These are phyloP conservation scores for Rusavskia elegans DNA, from an alignment of 495 filamentous ascomycete species.

Conservation along the genomic window DNA sequence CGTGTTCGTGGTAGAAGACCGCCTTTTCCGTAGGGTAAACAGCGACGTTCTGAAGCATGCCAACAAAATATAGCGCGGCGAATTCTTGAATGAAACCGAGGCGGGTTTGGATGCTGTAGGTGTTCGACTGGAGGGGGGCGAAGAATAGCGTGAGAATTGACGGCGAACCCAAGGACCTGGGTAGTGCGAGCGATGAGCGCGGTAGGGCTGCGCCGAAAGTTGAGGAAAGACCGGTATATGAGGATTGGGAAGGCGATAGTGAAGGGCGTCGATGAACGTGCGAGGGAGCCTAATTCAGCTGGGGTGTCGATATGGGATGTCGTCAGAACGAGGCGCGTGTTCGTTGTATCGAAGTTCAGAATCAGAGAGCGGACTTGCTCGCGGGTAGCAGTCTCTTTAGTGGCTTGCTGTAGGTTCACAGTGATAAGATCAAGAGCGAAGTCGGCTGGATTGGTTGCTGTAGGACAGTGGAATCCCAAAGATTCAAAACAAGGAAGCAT, in stretches of 20 bases:
- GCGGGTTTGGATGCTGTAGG: slow-evolving; percentile 50
- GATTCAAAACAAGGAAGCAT: slow-evolving; percentile 49
- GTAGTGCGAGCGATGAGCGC: slow-evolving; percentile 47
- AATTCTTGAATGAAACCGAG: slow-evolving; percentile 57
- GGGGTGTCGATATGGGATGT: slow-evolving; percentile 40
- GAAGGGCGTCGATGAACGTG: slow-evolving; percentile 44
- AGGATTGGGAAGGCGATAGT: slow-evolving; percentile 45
- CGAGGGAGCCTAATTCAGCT: slow-evolving; percentile 50
- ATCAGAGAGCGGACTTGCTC: slow-evolving; percentile 43
- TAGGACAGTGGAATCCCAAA: slow-evolving; percentile 45
- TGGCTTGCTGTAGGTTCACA: slow-evolving; percentile 47
- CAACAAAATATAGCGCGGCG: slow-evolving; percentile 55
- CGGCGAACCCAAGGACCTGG: slow-evolving; percentile 49
- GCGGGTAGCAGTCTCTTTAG: slow-evolving; percentile 40
- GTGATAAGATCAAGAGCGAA: slow-evolving; percentile 64
- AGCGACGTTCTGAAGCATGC: slow-evolving; percentile 64
- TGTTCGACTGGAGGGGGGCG: slow-evolving; percentile 50
- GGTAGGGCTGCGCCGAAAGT: slow-evolving; percentile 48
- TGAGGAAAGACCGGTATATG: slow-evolving; percentile 44
- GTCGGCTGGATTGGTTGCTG: slow-evolving; percentile 56
- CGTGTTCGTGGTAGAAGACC: slow-evolving; percentile 55
- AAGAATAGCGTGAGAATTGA: slow-evolving; percentile 57
- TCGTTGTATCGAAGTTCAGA: slow-evolving; percentile 27
- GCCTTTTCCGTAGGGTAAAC: slow-evolving; percentile 44
- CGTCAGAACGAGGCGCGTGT: slow-evolving; percentile 11